Conservation (phyloP, 1,139 yeast species). For the Zygosaccharomyces pseudobailii region DNA sequence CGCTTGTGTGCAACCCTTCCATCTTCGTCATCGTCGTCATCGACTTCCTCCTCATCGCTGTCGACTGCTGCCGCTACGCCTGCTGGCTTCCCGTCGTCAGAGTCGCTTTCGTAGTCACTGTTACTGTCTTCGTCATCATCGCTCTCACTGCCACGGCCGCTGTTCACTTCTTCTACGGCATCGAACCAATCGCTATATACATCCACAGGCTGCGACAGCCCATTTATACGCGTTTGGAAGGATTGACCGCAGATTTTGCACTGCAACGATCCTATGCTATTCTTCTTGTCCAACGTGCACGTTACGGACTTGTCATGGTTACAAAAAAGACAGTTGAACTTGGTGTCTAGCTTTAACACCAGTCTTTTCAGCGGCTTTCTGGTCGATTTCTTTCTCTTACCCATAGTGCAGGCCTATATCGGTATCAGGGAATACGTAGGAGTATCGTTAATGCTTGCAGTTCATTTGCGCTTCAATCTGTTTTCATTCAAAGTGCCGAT, state of each 20-base stretch:
- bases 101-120: constrained; percentile 32
- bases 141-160: constrained; percentile 45
- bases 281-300: constrained; percentile 82
- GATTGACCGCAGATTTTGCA: constrained; percentile 95
- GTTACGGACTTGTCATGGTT: constrained; percentile 92
- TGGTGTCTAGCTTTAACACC: constrained; percentile 75
- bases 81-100: constrained; percentile 18
- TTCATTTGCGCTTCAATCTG: neutral
- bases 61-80: constrained; percentile 27
- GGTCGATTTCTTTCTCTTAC: constrained; percentile 87
- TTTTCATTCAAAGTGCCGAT: neutral
- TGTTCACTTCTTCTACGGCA: constrained; percentile 95
- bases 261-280: constrained; percentile 75
- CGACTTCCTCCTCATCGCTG: constrained; percentile 34
- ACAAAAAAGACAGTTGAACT: constrained; percentile 90
- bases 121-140: constrained; percentile 31
- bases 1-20: constrained; percentile 4
- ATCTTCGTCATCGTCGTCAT: constrained; percentile 26
- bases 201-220: constrained; percentile 66
- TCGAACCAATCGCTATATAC: constrained; percentile 98
- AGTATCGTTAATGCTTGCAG: neutral
- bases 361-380: constrained; percentile 75
- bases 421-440: neutral
- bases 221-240: constrained; percentile 85
- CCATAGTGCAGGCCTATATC: constrained; percentile 40